phyloP scores from a whole-genome alignment of 2,329 filamentous ascomycete genomes.

The Monosporascus sp. region DNA sequence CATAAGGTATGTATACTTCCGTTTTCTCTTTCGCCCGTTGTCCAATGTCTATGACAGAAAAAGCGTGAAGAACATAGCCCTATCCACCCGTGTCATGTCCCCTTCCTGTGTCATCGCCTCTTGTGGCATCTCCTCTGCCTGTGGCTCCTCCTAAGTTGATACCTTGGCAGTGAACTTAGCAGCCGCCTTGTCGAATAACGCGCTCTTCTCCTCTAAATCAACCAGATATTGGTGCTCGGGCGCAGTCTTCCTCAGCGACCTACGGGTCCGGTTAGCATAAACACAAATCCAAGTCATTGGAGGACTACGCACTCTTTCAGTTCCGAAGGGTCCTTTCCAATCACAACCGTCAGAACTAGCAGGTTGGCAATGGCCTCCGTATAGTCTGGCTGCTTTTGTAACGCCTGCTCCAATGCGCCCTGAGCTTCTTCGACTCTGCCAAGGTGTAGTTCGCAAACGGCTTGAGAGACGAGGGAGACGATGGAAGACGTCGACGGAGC shows the following conservation, averaged over 20 bases:
- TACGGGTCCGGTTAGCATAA: slow-evolving; percentile 21
- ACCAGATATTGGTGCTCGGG: slow-evolving; percentile 65
- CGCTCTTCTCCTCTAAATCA: slow-evolving; percentile 79
- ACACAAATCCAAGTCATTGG: slow-evolving; percentile 12
- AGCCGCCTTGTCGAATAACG: slow-evolving; percentile 80
- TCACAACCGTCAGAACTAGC: slow-evolving; percentile 71
- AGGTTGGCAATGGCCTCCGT: slow-evolving; percentile 76
- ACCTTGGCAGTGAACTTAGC: slow-evolving; percentile 85
- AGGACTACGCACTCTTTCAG: slow-evolving; percentile 52
- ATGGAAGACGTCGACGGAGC: slow-evolving; percentile 74
- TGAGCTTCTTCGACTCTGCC: slow-evolving; percentile 86
- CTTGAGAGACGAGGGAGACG: slow-evolving; percentile 76
- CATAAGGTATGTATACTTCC: background rate
- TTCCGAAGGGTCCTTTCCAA: slow-evolving; percentile 65
- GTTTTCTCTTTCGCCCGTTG: background rate
- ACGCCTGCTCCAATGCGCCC: slow-evolving; percentile 73
- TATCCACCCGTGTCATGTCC: background rate
- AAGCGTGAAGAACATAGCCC: background rate
- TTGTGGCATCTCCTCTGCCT: slow-evolving; percentile 1
- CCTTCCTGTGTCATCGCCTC: background rate
- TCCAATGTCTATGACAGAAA: background rate
- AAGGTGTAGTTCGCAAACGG: slow-evolving; percentile 85
- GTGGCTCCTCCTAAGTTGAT: slow-evolving; percentile 40
- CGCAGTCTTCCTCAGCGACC: slow-evolving; percentile 52
- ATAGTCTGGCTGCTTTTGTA: slow-evolving; percentile 67